Base-by-base conservation (phyloP, 192 early-diverging fungal species). In the Coemansia sp. region DNA sequence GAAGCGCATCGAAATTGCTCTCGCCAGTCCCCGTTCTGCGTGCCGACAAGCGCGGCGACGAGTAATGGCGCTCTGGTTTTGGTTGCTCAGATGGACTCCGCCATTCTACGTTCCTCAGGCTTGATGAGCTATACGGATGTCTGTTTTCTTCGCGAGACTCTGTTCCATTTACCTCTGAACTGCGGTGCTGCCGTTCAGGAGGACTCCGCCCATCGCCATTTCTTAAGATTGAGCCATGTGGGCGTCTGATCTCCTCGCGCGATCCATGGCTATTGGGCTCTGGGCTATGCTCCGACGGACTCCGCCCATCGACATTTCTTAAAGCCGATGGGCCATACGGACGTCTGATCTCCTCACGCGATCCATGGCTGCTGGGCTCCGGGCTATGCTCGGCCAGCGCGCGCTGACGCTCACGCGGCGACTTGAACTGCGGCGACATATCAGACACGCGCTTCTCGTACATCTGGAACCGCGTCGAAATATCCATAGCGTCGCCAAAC, bases 391-490 rank as follows among this genome's bases (percentile, higher is more conserved):
- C 61, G 19, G 43, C 45, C 25, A 66, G 25, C 29, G 21, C n/a
- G 25, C 68, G 60, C 45, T 61, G 67, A 2, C 73, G 67, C 23
- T 76, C 69, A 24, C 65, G 75, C 14, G 69, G 75, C 22, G 75
- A 71, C 52, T 55, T 32, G 54, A 67, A 62, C 19, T 67, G 69
- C 37, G 76, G 68, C 35, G 71, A 73, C 17, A 41, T 22, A 12
- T 63, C 67, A 23, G 66, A 63, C 45, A 62, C 52, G 1, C 67
- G 63, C 47, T 39, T 53, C 48, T 79, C 70, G 62, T 73, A 65
- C 52, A 73, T 67, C 76, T 79, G 70, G 53, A 70, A 73, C 54
- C 71, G 66, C 9, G 68, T 48, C 11, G 68, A 62, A 9, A 62
- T 62, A 5, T 79, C 70, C 67, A 67, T 56, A 1, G 70, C 70